phyloP scores from a whole-genome alignment of 352 stramenopile genomes.

The Pythium dissimile region DNA sequence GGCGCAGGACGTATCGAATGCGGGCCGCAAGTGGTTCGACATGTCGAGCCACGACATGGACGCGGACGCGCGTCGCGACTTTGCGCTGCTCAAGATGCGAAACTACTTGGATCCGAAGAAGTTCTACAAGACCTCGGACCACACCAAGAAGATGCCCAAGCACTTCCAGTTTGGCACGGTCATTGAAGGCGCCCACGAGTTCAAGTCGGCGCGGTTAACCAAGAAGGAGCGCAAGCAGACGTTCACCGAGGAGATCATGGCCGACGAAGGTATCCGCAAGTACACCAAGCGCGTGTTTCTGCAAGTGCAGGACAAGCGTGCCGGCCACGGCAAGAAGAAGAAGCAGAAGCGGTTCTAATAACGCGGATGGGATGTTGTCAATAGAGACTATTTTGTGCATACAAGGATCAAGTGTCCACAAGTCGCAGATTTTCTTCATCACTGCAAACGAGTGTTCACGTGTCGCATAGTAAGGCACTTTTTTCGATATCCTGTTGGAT shows the following conservation, averaged over 20 bases:
- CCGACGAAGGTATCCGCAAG: slow-evolving; percentile 67
- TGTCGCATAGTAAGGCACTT: too few relatives aligned
- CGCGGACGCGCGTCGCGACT: slow-evolving; percentile 83
- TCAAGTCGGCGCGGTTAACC: slow-evolving; percentile 85
- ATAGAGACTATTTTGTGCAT: slow-evolving; percentile 8
- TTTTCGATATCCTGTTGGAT: neutral
- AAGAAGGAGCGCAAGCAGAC: slow-evolving; percentile 92
- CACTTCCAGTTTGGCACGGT: slow-evolving; percentile 92
- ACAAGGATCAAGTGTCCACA: slow-evolving; percentile 6
- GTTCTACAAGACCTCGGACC: slow-evolving; percentile 95
- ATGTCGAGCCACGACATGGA: slow-evolving; percentile 90
- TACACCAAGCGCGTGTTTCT: slow-evolving; percentile 87
- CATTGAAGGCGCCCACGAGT: slow-evolving; percentile 90
- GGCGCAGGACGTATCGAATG: slow-evolving; percentile 44
- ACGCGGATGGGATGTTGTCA: neutral
- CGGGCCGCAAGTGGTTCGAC: slow-evolving; percentile 88
- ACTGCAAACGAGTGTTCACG: too few relatives aligned
- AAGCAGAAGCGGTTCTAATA: slow-evolving; percentile 31
- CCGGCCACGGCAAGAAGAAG: slow-evolving; percentile 44
- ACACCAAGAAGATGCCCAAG: slow-evolving; percentile 76
- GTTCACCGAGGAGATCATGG: slow-evolving; percentile 95
- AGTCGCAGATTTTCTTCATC: slow-evolving; percentile 15
- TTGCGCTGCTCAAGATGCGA: slow-evolving; percentile 91
- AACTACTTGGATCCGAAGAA: slow-evolving; percentile 96
- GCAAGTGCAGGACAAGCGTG: slow-evolving; percentile 62